Evolutionary conservation across 2,329 filamentous ascomycete genomes (phyloP).

Genomic region (Neocatenulostroma microsporum): DNA sequence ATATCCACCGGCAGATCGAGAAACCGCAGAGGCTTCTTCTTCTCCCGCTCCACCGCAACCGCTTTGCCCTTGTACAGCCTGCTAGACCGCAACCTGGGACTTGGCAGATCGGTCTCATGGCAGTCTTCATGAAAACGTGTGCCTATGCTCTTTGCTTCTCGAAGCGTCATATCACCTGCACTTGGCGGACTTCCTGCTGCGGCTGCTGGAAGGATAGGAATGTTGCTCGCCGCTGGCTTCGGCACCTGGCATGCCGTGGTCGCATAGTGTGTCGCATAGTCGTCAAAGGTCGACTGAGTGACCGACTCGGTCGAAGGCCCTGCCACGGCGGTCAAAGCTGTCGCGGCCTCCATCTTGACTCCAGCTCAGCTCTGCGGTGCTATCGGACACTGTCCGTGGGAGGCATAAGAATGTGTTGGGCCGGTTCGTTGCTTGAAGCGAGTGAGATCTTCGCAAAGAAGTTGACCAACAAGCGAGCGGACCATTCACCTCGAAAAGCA

Average conservation of each 20-base stretch:
- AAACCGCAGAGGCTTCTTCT: conserved; percentile 53
- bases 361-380: too few relatives aligned
- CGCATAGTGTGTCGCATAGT: conserved; percentile 23
- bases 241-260: conserved; percentile 22
- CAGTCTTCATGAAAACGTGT: conserved; percentile 26
- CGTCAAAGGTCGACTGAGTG: conserved; percentile 18
- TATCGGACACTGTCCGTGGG: too few relatives aligned
- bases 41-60: conserved; percentile 29
- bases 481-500: too few relatives aligned
- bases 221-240: conserved; percentile 17
- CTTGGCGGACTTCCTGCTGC: too few relatives aligned
- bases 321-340: conserved; percentile 1
- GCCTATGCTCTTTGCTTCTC: conserved; percentile 22
- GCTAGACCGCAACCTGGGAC: conserved; percentile 28
- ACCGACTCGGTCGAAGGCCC: background rate
- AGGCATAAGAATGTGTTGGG: too few relatives aligned
- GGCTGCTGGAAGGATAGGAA: conserved; percentile 9
- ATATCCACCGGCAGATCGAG: conserved; percentile 73
- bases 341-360: conserved; percentile 1
- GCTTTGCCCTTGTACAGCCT: conserved; percentile 44
- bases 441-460: too few relatives aligned
- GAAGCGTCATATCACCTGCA: conserved; percentile 8
- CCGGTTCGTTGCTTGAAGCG: too few relatives aligned
- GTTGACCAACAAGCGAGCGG: too few relatives aligned
- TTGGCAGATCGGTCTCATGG: conserved; percentile 21